Percentiles rank a stretch among this genome's conserved stretches.
phyloP scores from a whole-genome alignment of 352 stramenopile genomes.

The Blastocystis sp. region DNA sequence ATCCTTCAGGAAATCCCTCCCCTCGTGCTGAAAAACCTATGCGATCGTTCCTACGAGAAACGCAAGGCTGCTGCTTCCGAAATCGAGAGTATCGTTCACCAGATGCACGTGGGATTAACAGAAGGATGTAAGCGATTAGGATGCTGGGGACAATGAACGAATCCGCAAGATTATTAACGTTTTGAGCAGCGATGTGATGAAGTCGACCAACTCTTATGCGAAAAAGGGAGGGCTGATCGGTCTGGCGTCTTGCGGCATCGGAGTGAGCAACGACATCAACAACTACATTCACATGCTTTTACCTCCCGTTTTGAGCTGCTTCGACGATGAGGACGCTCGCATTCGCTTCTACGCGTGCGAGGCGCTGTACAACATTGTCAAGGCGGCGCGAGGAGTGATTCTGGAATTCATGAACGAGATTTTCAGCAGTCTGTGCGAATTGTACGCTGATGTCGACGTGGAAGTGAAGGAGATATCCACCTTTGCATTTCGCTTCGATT shows the following conservation, averaged over 20 bases:
- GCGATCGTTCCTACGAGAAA: constrained; percentile 96
- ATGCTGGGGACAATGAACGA: constrained; percentile 63
- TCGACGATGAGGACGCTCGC: constrained; percentile 91
- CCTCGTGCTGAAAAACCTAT: constrained; percentile 68
- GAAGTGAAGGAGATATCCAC: constrained; percentile 87
- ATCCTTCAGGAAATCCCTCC: constrained; percentile 50
- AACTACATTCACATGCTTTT: constrained; percentile 82
- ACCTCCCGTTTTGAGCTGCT: constrained; percentile 92
- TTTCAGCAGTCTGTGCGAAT: constrained; percentile 87
- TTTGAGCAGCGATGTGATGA: constrained; percentile 90
- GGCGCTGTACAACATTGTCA: constrained; percentile 98
- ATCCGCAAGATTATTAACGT: constrained; percentile 87
- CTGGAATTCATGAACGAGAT: constrained; percentile 97
- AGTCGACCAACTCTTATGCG: constrained; percentile 93
- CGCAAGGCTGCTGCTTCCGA: constrained; percentile 94
- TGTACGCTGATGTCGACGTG: constrained; percentile 96
- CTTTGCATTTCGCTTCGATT: background rate
- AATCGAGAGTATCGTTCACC: constrained; percentile 90
- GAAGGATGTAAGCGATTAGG: constrained; percentile 62
- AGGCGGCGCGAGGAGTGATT: constrained; percentile 82
- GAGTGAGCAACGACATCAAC: constrained; percentile 67
- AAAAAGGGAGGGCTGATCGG: constrained; percentile 95
- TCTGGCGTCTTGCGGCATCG: constrained; percentile 87
- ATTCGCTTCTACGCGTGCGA: constrained; percentile 98
- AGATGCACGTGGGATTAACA: constrained; percentile 69